Evolutionary conservation across 352 stramenopile species (phyloP).

Genomic region (Phytophthora meadii): DNA sequence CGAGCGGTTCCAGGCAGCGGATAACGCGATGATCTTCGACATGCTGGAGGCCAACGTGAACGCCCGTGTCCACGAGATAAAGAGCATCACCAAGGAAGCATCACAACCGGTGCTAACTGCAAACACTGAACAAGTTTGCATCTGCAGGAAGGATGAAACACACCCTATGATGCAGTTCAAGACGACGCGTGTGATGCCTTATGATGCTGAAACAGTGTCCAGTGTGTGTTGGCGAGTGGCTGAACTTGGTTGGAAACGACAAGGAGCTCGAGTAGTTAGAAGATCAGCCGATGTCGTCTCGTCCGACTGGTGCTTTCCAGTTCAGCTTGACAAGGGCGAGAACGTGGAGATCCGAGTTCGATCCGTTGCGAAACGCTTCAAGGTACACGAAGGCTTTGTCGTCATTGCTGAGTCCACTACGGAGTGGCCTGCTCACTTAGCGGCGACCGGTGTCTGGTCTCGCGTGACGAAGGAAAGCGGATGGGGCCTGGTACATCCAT

Average conservation of each 20-base stretch:
- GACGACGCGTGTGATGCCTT: slow-evolving; percentile 19
- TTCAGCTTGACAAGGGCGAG: slow-evolving; percentile 28
- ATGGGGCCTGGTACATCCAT: slow-evolving; percentile 24
- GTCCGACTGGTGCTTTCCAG: slow-evolving; percentile 23
- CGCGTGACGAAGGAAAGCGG: slow-evolving; percentile 26
- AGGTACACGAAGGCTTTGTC: slow-evolving; percentile 22
- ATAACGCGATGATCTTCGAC: slow-evolving; percentile 16
- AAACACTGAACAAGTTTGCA: slow-evolving; percentile 23
- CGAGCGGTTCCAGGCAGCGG: background rate
- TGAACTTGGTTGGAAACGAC: slow-evolving; percentile 10
- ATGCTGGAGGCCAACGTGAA: slow-evolving; percentile 29
- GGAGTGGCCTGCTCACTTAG: slow-evolving; percentile 33
- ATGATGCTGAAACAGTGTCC: slow-evolving; percentile 19
- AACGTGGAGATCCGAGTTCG: slow-evolving; percentile 26
- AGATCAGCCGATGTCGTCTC: slow-evolving; percentile 19
- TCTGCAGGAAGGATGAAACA: slow-evolving; percentile 21
- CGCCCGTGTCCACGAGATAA: slow-evolving; percentile 16
- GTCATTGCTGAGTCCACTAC: slow-evolving; percentile 28
- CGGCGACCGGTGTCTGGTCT: slow-evolving; percentile 20
- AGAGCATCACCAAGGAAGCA: slow-evolving; percentile 2
- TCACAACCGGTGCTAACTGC: slow-evolving; percentile 14
- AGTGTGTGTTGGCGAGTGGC: slow-evolving; percentile 26
- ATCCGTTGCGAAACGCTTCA: slow-evolving; percentile 24
- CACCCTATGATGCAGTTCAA: slow-evolving; percentile 26
- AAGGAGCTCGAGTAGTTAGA: slow-evolving; percentile 11